Base-by-base conservation (phyloP, 106 monocot genomes). In the Dactylorhiza incarnata region DNA sequence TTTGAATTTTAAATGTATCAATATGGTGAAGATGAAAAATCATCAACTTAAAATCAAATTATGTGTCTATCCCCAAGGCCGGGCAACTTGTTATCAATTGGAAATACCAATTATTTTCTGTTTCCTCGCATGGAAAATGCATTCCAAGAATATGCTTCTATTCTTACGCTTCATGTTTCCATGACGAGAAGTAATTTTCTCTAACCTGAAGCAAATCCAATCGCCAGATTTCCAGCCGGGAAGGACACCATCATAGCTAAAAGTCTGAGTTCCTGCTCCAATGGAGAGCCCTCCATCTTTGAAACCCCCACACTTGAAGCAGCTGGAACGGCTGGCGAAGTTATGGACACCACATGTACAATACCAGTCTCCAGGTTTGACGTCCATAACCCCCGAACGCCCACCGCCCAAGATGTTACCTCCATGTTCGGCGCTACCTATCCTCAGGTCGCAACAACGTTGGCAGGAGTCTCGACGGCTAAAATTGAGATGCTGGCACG, bases 401-500 rank as follows among this genome's bases (percentile, higher is more conserved):
- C 58, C 79, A 17, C 82, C 82, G 19, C 76, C 78, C 66, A 70
- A 68, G 16, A 69, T 68, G 16, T 72, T 74, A n/a, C 79, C 81
- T 7, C 73, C 72, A 3, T 83, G 58, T 12, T 68, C 73, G 37
- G 67, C 66, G 53, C 61, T 68, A 48, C 77, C 75, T 0, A 84
- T 71, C 66, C 90, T 78, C 1, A 88, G 88, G 3, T 92, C 86
- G 8, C 86, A 74, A 68, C 95, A 95, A 12, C 86, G 81, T 77
- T 95, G 95, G 86, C 95, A 95, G 9, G 82, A 83, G 73, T 95
- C 95, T 0, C 95, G 85, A 49, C 95, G 92, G 86, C 89, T 86
- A 86, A 95, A 95, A 89, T 95, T 95, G 77, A 95, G 89, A 81
- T 95, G 83, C 76, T 85, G 83, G 95, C 95, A 95, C 24, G 85